phyloP scores from a whole-genome alignment of 306 rosid genomes.

The Leucaena leucocephala region DNA sequence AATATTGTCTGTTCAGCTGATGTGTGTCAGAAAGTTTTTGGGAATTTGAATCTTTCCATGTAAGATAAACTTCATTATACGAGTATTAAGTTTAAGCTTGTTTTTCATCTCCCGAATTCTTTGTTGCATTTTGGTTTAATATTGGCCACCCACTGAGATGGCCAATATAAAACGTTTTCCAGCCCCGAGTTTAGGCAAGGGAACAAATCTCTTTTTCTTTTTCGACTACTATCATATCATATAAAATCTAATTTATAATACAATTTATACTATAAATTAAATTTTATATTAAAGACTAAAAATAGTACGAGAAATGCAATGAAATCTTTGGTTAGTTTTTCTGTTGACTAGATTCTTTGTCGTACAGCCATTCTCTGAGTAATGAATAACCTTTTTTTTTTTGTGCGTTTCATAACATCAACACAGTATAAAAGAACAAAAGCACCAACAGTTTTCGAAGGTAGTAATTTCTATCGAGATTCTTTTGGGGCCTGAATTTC shows the following conservation, averaged over 20 bases:
- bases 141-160: not conserved
- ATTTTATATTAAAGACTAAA: too few relatives aligned
- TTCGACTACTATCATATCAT: too few relatives aligned
- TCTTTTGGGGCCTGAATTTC: not conserved
- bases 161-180: not conserved
- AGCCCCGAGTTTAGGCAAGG: too few relatives aligned
- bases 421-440: not conserved
- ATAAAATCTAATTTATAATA: too few relatives aligned
- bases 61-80: not conserved
- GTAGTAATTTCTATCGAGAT: constrained; percentile 14
- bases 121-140: not conserved
- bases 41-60: constrained; percentile 1
- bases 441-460: not conserved
- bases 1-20: constrained; percentile 25
- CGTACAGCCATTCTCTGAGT: too few relatives aligned
- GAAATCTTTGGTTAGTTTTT: too few relatives aligned
- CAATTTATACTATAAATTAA: too few relatives aligned
- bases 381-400: too few relatives aligned
- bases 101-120: not conserved
- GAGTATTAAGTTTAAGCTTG: not conserved
- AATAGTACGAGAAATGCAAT: too few relatives aligned
- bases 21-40: constrained; percentile 3
- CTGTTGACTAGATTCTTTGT: too few relatives aligned
- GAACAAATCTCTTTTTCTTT: too few relatives aligned
- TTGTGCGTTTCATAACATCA: too few relatives aligned